Evolutionary conservation across 805 yeast genomes (phyloP), one percentile per base, ranked within the genome.

Genomic region (Barnettozyma pratensis): DNA sequence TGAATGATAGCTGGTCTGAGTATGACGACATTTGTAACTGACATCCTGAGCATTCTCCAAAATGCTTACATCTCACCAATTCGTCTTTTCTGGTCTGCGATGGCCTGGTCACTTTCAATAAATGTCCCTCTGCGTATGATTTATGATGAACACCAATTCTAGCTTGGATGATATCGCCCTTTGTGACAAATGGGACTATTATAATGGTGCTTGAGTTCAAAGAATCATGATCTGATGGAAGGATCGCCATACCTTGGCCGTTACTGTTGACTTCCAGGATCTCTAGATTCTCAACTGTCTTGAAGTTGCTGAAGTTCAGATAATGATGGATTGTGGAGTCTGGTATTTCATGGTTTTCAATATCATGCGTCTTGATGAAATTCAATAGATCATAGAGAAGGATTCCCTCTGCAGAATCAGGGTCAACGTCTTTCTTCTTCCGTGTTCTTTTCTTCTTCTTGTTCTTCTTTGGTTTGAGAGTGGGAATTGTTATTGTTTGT

Each of bases 31-130:
- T 82, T 62, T 92, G 98, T 60, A 82, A 85, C 67, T 94, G 98
- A 64, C 98, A 91, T 2, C 98, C 98, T 1, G 96, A 87, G 63
- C 97, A 91, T 53, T 79, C 77, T 6, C 91, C 91, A 68, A 91
- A 92, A 68, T 92, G 88, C 54, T 78, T 73, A 54, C 79, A 78
- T 44, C 80, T 77, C 42, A 86, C 73, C 6, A 70, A 60, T 50
- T 82, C 81, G 51, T 87, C 74, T 28, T 79, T 66, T 54, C 87
- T 60, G 73, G 64, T 34, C 39, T 54, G 2, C 48, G 85, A 74
- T 2, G 71, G 56, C 53, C 62, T 43, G 4, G 70, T 53, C 3
- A 88, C 75, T 29, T 72, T 65, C 10, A 86, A 59, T 42, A 90
- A 65, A 61, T 89, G 96, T 7, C 86, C 76, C 59, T 87, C 94